Percentiles rank a stretch among this genome's conserved stretches.
These are phyloP conservation scores for Diaporthe capsici DNA, from an alignment of 2,329 filamentous ascomycete species.

Conservation along the genomic window DNA sequence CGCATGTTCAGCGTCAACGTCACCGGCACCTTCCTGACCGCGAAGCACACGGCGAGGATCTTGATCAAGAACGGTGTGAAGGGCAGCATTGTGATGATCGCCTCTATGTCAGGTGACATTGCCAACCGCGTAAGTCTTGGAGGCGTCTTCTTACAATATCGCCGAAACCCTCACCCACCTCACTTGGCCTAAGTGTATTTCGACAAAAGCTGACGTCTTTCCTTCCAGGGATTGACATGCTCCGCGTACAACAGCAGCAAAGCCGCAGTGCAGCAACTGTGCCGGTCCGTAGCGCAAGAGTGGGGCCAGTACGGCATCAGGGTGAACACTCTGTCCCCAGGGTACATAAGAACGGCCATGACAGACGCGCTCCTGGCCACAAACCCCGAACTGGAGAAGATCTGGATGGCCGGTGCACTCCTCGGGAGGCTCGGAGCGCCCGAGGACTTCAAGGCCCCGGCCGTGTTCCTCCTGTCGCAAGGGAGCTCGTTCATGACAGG, in stretches of 20 bases:
- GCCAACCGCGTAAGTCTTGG: conserved; percentile 61
- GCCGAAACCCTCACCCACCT: too few relatives aligned
- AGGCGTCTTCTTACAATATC: neutral
- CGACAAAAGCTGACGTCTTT: neutral
- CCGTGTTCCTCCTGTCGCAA: conserved; percentile 69
- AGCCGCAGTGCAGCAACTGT: conserved; percentile 72
- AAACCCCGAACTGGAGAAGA: conserved; percentile 64
- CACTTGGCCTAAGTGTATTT: neutral
- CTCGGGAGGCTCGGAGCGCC: conserved; percentile 67
- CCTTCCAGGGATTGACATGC: conserved; percentile 70
- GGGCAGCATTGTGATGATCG: conserved; percentile 66
- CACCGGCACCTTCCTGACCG: conserved; percentile 78
- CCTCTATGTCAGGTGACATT: conserved; percentile 64
- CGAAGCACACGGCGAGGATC: conserved; percentile 76
- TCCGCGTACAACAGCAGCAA: conserved; percentile 75
- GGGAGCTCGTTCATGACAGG: conserved; percentile 72
- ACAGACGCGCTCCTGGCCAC: conserved; percentile 56
- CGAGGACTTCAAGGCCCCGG: conserved; percentile 70
- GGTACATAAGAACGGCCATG: conserved; percentile 66
- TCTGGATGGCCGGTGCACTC: conserved; percentile 67
- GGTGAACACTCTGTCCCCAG: conserved; percentile 76
- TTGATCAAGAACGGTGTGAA: conserved; percentile 57
- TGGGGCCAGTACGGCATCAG: conserved; percentile 75
- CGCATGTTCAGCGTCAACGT: conserved; percentile 79
- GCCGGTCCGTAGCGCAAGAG: conserved; percentile 71